Conservation (phyloP, 1,284 basidiomycete species). For the Marasmius tenuissimus region DNA sequence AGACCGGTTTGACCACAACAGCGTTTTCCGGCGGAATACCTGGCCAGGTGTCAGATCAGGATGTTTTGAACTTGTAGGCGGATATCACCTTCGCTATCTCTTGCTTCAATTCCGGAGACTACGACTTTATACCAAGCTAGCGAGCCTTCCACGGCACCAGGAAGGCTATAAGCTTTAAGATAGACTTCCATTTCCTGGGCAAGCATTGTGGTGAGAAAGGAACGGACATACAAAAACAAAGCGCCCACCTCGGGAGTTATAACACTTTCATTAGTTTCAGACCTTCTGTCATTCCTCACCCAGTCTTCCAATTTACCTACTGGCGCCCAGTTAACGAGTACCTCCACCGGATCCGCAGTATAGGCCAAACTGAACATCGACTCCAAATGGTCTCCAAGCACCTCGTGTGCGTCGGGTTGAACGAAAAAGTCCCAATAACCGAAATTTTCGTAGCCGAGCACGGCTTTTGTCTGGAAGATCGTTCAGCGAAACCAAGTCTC, state of each 20-base stretch:
- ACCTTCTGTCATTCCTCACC: conserved; percentile 23
- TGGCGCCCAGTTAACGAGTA: conserved; percentile 20
- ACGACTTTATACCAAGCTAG: conserved; percentile 8
- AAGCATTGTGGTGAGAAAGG: neutral
- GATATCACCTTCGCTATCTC: conserved; percentile 17
- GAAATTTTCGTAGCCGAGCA: conserved; percentile 28
- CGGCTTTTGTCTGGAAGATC: conserved; percentile 15
- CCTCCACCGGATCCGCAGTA: conserved; percentile 23
- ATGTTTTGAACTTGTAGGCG: conserved; percentile 9
- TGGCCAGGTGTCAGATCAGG: conserved; percentile 9
- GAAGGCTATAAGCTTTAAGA: conserved; percentile 18
- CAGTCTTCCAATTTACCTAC: conserved; percentile 29
- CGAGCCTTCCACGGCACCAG: conserved; percentile 14
- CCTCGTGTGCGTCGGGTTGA: conserved; percentile 24
- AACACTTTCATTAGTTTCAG: conserved; percentile 12
- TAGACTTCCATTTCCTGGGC: conserved; percentile 25
- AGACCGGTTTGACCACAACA: conserved; percentile 28
- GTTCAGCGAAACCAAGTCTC: neutral
- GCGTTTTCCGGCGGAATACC: conserved; percentile 24
- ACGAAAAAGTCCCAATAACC: conserved; percentile 40
- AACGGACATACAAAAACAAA: neutral
- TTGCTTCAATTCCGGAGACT: neutral
- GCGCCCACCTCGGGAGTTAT: conserved; percentile 8
- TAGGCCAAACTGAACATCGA: conserved; percentile 20
- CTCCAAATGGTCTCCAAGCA: conserved; percentile 30